Evolutionary conservation across 106 monocot species (phyloP).

Genomic region (Chionographis japonica): DNA sequence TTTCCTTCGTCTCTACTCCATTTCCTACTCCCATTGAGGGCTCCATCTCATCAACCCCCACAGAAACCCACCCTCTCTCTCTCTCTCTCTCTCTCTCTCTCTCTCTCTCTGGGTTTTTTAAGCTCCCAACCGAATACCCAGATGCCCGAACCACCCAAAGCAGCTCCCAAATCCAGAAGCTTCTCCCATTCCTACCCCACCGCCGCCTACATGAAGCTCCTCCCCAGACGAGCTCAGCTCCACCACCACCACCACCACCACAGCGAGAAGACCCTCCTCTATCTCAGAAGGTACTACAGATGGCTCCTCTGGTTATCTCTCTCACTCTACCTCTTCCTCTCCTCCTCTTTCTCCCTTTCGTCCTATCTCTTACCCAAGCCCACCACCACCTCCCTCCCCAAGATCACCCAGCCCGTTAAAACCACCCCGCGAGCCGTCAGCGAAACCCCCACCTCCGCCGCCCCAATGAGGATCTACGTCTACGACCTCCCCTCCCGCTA

Average conservation of each 20-base stretch:
- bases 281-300: slow-evolving; percentile 33
- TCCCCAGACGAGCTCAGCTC: slow-evolving; percentile 15
- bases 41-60: slow-evolving; percentile 2
- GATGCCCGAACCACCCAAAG: background rate
- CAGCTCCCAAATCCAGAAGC: too few relatives aligned
- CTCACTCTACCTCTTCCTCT: slow-evolving; percentile 46
- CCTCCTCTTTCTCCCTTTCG: slow-evolving; percentile 1
- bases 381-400: slow-evolving; percentile 1
- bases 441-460: background rate
- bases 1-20: slow-evolving; percentile 19
- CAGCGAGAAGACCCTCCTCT: slow-evolving; percentile 1
- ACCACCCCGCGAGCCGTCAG: slow-evolving; percentile 7
- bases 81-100: background rate
- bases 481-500: slow-evolving; percentile 75
- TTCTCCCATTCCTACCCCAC: background rate
- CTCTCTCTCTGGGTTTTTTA: too few relatives aligned
- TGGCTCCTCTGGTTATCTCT: slow-evolving; percentile 44
- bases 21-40: slow-evolving; percentile 6
- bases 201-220: slow-evolving; percentile 17
- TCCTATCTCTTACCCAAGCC: background rate
- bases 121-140: too few relatives aligned
- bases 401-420: slow-evolving; percentile 10
- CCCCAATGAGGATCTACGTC: slow-evolving; percentile 47
- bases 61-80: background rate
- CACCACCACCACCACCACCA: slow-evolving; percentile 13